Base-by-base conservation (phyloP, 345 rosid genomes). In the Pistacia atlantica region DNA sequence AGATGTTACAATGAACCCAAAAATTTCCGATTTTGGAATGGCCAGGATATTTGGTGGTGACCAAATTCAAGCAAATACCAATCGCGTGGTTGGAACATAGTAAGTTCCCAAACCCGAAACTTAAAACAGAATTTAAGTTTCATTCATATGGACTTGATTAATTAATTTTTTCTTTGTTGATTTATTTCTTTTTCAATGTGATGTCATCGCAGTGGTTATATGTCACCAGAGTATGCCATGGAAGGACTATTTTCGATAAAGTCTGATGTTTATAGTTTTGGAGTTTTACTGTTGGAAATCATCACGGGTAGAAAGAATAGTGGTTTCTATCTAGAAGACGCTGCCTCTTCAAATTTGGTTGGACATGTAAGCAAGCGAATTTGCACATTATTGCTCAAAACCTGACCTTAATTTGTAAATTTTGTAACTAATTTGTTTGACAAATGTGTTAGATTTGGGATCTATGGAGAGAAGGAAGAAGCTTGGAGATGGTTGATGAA, bases 211-310 rank as follows among this genome's bases (percentile, higher is more conserved):
- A 89, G 97, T 28, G 93, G 97, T 28, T 93, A 90, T 28, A 91
- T 90, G 95, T 84, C 98, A n/a, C 95, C 94, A 0, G 92, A 94
- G 56, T 88, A 94, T 35, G 97, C 94, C 22, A 83, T 89, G 93
- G 79, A 72, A 25, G 94, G 96, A 0, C 76, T 78, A 10, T 92
- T 90, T 72, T 94, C 97, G 0, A 65, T 82, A 7, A 92, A 94
- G 74, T 92, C 96, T 0, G 95, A 94, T 16, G 92, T 92, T 0
- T 92, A 84, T 18, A 92, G 94, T 69, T 93, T 87, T 0, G 91
- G 97, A 31, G 86, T 92, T 13, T 28, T 94, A 63, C 22, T 92
- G 2, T 62, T 92, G 62, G 98, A 92, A 89, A 88, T 87, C 72
- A 77, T 88, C 37, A 80, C 85, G 0, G 90, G 94, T 46, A 79